Percentiles rank a stretch among this genome's conserved stretches.
Evolutionary conservation across 257 asterid species (phyloP).

Genomic region (Scutellaria galericulata): DNA sequence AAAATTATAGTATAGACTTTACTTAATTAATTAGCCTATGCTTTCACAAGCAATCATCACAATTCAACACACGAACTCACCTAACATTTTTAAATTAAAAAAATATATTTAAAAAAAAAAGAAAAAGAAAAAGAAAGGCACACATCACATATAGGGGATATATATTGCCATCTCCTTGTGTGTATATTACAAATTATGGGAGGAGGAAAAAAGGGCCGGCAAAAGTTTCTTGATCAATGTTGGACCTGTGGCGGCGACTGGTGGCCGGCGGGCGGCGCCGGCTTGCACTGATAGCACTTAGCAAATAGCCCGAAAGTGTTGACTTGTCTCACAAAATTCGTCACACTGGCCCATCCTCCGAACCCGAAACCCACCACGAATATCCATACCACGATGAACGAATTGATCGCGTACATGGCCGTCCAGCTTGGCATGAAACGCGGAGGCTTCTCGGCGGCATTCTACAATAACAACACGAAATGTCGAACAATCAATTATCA

Average conservation of each 20-base stretch:
- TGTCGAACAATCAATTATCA: no score
- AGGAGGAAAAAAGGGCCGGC: not conserved
- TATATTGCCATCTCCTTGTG: conserved; percentile 47
- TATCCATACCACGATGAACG: conserved; percentile 73
- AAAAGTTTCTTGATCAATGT: conserved; percentile 43
- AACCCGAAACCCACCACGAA: conserved; percentile 85
- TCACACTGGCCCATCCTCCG: conserved; percentile 99
- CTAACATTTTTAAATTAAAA: conserved; percentile 35
- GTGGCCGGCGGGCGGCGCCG: conserved; percentile 45
- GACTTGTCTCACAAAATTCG: conserved; percentile 74
- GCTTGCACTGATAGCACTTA: conserved; percentile 90
- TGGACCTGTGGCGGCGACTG: conserved; percentile 42
- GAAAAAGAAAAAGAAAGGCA: conserved; percentile 20
- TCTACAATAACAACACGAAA: conserved; percentile 46
- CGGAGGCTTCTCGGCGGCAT: conserved; percentile 96
- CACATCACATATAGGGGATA: conserved; percentile 56
- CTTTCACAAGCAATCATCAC: conserved; percentile 53
- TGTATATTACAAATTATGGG: conserved; percentile 60
- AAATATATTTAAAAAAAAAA: conserved; percentile 10
- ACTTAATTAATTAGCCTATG: conserved; percentile 47
- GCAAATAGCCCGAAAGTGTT: conserved; percentile 96
- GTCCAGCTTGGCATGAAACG: conserved; percentile 84
- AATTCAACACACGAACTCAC: conserved; percentile 54
- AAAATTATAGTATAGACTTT: conserved; percentile 33
- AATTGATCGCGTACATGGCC: conserved; percentile 73